These are phyloP conservation scores for Heterobasidion annosum DNA, from an alignment of 1,284 basidiomycete species.

Conservation along the genomic window DNA sequence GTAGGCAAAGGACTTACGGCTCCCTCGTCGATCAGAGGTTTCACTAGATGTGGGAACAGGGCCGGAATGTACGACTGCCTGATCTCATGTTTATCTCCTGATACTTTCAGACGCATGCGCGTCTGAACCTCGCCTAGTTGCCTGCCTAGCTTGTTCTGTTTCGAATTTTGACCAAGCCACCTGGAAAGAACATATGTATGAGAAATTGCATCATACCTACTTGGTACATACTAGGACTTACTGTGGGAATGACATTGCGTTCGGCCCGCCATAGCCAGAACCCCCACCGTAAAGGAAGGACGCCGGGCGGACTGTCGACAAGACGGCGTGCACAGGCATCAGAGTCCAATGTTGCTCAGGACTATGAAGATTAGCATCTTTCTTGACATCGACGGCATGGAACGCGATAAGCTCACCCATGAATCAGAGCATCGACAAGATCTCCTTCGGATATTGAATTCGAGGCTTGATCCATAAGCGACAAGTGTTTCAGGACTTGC, in stretches of 20 bases:
- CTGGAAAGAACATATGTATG: slow-evolving; percentile 26
- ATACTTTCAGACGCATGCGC: slow-evolving; percentile 89
- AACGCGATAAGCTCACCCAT: slow-evolving; percentile 47
- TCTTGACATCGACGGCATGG: background rate
- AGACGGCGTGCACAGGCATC: slow-evolving; percentile 90
- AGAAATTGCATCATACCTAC: background rate
- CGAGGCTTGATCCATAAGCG: slow-evolving; percentile 83
- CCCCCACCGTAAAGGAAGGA: slow-evolving; percentile 72
- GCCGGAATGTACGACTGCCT: slow-evolving; percentile 87
- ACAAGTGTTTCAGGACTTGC: slow-evolving; percentile 61
- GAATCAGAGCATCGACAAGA: slow-evolving; percentile 90
- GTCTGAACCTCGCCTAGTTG: slow-evolving; percentile 89
- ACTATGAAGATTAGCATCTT: slow-evolving; percentile 28
- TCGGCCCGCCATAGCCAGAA: slow-evolving; percentile 59
- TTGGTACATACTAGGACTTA: slow-evolving; percentile 27
- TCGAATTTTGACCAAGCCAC: slow-evolving; percentile 97
- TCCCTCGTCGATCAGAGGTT: slow-evolving; percentile 70
- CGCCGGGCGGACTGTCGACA: slow-evolving; percentile 83
- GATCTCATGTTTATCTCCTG: slow-evolving; percentile 84
- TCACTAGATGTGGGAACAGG: slow-evolving; percentile 71
- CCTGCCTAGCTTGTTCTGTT: slow-evolving; percentile 74
- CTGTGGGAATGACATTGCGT: slow-evolving; percentile 75
- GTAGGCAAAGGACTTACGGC: slow-evolving; percentile 33
- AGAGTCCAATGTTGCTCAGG: slow-evolving; percentile 94
- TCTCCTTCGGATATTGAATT: slow-evolving; percentile 93